Percentiles rank a stretch among this genome's conserved stretches.
Evolutionary conservation across 768 basidiomycete genomes (phyloP).

Genomic region (Kwoniella heveanensis): DNA sequence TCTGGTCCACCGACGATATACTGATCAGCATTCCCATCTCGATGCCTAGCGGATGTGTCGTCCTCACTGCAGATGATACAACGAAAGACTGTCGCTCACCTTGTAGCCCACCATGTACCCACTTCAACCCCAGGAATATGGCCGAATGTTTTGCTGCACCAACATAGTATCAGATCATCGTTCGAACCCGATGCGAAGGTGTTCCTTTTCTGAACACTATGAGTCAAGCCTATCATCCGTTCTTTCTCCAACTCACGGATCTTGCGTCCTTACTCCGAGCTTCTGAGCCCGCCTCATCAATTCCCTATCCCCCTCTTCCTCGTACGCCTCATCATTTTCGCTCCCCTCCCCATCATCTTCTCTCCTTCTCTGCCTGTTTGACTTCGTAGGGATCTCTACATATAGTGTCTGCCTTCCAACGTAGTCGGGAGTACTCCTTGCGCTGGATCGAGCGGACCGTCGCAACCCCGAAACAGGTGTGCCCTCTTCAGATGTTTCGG

Average conservation of each 20-base stretch:
- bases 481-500: neutral
- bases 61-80: too few species aligned
- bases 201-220: too few species aligned
- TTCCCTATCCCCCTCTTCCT: constrained; percentile 41
- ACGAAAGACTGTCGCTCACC: constrained; percentile 59
- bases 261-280: constrained; percentile 49
- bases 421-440: constrained; percentile 10
- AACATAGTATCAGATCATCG: constrained; percentile 15
- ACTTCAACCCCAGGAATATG: constrained; percentile 75
- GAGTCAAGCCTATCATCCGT: too few species aligned
- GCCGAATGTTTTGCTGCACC: constrained; percentile 67
- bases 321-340: constrained; percentile 25
- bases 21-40: too few species aligned
- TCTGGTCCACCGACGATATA: too few species aligned
- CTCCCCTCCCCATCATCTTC: neutral
- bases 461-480: constrained; percentile 16
- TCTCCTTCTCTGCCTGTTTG: neutral
- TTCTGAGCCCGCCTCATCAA: constrained; percentile 43
- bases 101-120: constrained; percentile 79
- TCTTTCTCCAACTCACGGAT: constrained; percentile 42
- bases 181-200: neutral
- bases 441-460: constrained; percentile 16
- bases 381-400: neutral
- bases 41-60: constrained; percentile 1
- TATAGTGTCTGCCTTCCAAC: neutral